Evolutionary conservation across 1,139 yeast species (phyloP), one percentile per base, ranked within the genome.

Genomic region (Meyerozyma athensensis): DNA sequence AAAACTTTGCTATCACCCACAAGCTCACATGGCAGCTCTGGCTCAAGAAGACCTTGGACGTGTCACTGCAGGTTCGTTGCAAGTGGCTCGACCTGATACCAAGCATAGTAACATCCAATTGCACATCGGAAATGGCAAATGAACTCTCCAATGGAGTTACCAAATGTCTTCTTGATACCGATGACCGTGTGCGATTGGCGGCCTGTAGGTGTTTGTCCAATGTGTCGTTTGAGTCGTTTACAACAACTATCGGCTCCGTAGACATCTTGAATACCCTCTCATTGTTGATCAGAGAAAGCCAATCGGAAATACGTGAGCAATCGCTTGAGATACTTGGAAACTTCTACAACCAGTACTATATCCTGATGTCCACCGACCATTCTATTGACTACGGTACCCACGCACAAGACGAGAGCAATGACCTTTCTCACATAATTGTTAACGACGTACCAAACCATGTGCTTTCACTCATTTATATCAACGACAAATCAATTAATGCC

Each of bases 21-120:
- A 69, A 68, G 24, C 74, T 75, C 13, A 75, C 85, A 0, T 89
- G 85, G 77, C 58, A 63, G 16, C 74, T 71, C 17, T 90, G 96
- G 96, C 55, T 79, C 39, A 81, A 81, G 46, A 83, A 90, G 45
- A 72, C 84, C 2, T 67, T 84, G 19, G 97, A 90, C 54, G 64
- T 77, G 4, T 77, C 84, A 2, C 65, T 84, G 0, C 56, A 55
- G 4, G 90, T 89, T 2, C 68, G 97, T 39, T 58, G 70, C 3
- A 68, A 72, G 38, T 90, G 97, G 96, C 78, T 78, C 0, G 77
- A 76, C 37, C 75, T 78, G 34, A 56, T 79, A 1, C 58, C 71
- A 1, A 39, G 34, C 2, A 60, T 69, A 3, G 44, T 66, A 7
- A 45, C 43, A 19, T 44, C 45, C 10, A 67, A 74, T 3, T 43